Percentiles rank a stretch among this genome's conserved stretches.
These are phyloP conservation scores for Paulownia fortunei DNA, from an alignment of 257 asterid genomes.

Conservation along the genomic window DNA sequence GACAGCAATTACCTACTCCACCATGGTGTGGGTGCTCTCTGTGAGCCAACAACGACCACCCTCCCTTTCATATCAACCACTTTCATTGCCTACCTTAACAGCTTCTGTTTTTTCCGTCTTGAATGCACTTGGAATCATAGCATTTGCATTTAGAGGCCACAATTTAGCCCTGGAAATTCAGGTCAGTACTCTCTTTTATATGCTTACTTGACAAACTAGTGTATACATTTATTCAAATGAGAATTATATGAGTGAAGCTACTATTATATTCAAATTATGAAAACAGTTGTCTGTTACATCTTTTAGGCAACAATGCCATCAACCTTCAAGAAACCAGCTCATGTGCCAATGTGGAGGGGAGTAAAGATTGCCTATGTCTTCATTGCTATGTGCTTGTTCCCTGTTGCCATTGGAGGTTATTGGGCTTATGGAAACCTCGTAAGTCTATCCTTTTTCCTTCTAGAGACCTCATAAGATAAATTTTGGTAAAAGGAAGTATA, in stretches of 20 bases:
- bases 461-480: not conserved
- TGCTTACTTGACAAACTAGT: not conserved
- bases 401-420: conserved; percentile 93
- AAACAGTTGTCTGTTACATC: conserved; percentile 4
- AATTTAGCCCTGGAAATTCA: conserved; percentile 93
- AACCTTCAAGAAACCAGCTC: conserved; percentile 95
- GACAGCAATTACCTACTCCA: conserved; percentile 88
- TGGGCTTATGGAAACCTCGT: conserved; percentile 99
- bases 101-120: conserved; percentile 73
- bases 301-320: conserved; percentile 98
- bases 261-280: not conserved
- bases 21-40: conserved; percentile 98
- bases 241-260: not conserved
- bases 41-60: conserved; percentile 90
- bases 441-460: conserved; percentile 37
- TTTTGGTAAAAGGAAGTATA: not conserved
- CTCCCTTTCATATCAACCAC: conserved; percentile 69
- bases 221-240: not conserved
- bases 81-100: conserved; percentile 63
- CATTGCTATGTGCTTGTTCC: conserved; percentile 89
- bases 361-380: conserved; percentile 86
- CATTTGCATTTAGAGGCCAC: conserved; percentile 97
- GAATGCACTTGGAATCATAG: conserved; percentile 93
- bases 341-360: conserved; percentile 98
- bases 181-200: conserved; percentile 39